These are phyloP conservation scores for Colletotrichum filicis DNA, from an alignment of 2,329 filamentous ascomycete species.

Conservation along the genomic window DNA sequence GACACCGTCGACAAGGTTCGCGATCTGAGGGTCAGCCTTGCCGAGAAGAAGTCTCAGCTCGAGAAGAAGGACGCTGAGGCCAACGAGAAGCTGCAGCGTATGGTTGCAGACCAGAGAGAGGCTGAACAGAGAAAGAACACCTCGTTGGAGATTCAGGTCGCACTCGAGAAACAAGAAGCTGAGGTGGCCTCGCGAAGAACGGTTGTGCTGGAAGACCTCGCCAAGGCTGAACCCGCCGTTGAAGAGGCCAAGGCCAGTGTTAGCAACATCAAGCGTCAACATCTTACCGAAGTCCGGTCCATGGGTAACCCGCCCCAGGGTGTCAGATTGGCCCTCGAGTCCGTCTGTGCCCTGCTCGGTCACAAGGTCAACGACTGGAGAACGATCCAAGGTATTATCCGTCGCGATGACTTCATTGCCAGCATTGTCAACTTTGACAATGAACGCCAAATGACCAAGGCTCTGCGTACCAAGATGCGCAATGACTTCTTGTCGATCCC, in stretches of 20 bases:
- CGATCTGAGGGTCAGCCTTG: conserved; percentile 88
- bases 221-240: conserved; percentile 92
- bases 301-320: conserved; percentile 93
- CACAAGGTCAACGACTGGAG: conserved; percentile 94
- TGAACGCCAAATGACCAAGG: conserved; percentile 90
- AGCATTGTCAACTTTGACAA: conserved; percentile 99
- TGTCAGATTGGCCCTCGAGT: conserved; percentile 91
- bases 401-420: conserved; percentile 95
- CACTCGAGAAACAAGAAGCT: conserved; percentile 88
- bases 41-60: conserved; percentile 92
- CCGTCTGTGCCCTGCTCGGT: conserved; percentile 94
- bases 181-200: conserved; percentile 86
- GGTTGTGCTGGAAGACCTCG: conserved; percentile 88
- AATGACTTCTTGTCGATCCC: conserved; percentile 92
- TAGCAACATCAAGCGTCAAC: conserved; percentile 97
- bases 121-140: conserved; percentile 91
- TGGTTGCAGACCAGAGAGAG: conserved; percentile 95
- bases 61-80: conserved; percentile 95
- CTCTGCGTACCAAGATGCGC: conserved; percentile 86
- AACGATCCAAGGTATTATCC: conserved; percentile 86
- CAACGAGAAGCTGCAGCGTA: conserved; percentile 95
- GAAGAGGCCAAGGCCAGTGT: conserved; percentile 94
- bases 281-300: conserved; percentile 95
- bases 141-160: conserved; percentile 88
- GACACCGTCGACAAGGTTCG: conserved; percentile 98